Evolutionary conservation across 2,329 filamentous ascomycete species (phyloP), one percentile per base, ranked within the genome.

Genomic region (Ophiostoma perfectum): DNA sequence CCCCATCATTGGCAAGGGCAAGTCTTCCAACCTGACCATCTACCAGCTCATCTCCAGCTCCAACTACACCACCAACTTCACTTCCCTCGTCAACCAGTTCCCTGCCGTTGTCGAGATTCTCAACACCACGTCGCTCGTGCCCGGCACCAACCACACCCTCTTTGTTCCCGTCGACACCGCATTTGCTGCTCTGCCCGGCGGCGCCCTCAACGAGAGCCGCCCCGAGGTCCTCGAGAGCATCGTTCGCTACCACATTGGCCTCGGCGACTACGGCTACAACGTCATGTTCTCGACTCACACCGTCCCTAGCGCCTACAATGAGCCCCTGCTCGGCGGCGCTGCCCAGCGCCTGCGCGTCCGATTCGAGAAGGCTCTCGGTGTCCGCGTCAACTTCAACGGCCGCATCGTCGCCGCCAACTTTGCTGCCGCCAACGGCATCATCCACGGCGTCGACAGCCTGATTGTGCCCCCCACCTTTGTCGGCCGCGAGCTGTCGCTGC

Each of bases 91-190:
- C 73, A 83, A 90, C 70, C 83, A 92, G 70, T 88, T 90, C 75
- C 83, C 88, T 0, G 86, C 91, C 66, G 80, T 97, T 0, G 87
- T 94, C 47, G 77, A 89, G 67, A 77, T 88, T 3, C 84, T 97
- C 41, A 95, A 96, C 78, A 85, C 85, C 74, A 94, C 91, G 1
- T 79, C 84, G 47, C 81, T 55, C 2, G 38, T 42, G n/a, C 42
- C 42, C 2, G 45, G 11, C 16, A n/a, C 49, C 36, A 93, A 94
- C 77, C 86, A 89, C 75, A 97, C 93, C 0, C 78, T 95, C 66
- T 96, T 97, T 74, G 90, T 91, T 1, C 93, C 93, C 0, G 87
- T 86, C 0, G 87, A 97, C 76, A 80, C 83, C 65, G 92, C 92
- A 0, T 94, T 97, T 73, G 86, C 89, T 71, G 80, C 84, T 72